A percentile compares a stretch with the other conserved stretches of the same genome.
Evolutionary conservation across 129 eudicot species (phyloP).

Genomic region (Glebionis coronaria): DNA sequence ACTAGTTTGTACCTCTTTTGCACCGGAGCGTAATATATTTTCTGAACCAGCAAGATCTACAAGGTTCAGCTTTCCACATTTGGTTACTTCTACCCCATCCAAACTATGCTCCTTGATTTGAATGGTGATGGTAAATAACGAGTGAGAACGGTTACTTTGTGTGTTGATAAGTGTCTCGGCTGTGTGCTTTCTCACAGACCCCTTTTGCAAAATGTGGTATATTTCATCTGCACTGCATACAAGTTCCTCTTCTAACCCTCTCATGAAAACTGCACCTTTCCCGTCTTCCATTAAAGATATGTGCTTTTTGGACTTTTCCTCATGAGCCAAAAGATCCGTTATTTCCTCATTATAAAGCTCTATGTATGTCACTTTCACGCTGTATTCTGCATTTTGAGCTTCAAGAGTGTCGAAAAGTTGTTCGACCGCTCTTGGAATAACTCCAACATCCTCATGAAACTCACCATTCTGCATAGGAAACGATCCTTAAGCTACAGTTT

Average conservation of each 20-base stretch:
- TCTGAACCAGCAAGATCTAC: constrained; percentile 78
- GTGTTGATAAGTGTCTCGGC: constrained; percentile 59
- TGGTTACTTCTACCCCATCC: constrained; percentile 58
- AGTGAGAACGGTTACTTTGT: constrained; percentile 60
- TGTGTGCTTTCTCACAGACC: constrained; percentile 51
- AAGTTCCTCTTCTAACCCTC: constrained; percentile 65
- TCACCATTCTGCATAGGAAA: constrained; percentile 41
- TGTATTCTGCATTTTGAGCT: constrained; percentile 52
- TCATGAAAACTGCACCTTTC: constrained; percentile 58
- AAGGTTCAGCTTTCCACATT: constrained; percentile 62
- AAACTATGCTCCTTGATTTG: constrained; percentile 51
- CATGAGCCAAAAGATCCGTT: constrained; percentile 55
- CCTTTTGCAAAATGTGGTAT: constrained; percentile 45
- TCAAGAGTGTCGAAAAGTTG: constrained; percentile 50
- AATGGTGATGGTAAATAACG: constrained; percentile 55
- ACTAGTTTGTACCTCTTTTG: constrained; percentile 52
- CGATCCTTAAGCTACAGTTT: constrained; percentile 4
- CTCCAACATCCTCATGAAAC: constrained; percentile 59
- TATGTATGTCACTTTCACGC: constrained; percentile 50
- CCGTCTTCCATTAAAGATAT: constrained; percentile 62
- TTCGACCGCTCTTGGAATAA: constrained; percentile 58
- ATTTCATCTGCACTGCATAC: constrained; percentile 58
- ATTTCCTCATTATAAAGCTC: constrained; percentile 69
- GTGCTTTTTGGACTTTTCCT: constrained; percentile 43
- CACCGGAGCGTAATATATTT: constrained; percentile 62